phyloP scores from a whole-genome alignment of 768 basidiomycete genomes.

The Xerocomellus amylosporus region DNA sequence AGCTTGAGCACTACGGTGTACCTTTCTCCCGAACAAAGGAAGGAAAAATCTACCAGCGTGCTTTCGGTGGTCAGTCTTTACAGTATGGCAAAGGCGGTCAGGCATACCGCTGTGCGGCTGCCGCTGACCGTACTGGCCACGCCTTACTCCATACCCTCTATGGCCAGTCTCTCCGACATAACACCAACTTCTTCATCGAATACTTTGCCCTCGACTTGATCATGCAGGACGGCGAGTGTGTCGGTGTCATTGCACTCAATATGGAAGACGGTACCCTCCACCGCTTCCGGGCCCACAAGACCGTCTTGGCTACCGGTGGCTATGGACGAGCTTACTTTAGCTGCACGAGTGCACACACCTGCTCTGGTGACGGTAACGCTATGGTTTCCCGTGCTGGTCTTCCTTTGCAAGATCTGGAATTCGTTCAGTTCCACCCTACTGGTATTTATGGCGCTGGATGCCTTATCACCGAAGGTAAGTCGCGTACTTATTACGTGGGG shows the following conservation, averaged over 20 bases:
- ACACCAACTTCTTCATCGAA: slow-evolving; percentile 99
- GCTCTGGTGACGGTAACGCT: slow-evolving; percentile 97
- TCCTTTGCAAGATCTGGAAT: slow-evolving; percentile 95
- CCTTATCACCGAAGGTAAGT: slow-evolving; percentile 92
- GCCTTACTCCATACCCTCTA: slow-evolving; percentile 98
- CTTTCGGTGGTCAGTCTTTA: slow-evolving; percentile 97
- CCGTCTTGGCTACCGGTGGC: slow-evolving; percentile 96
- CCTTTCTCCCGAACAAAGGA: slow-evolving; percentile 98
- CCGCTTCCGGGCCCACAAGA: slow-evolving; percentile 97
- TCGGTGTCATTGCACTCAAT: slow-evolving; percentile 98
- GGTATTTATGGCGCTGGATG: slow-evolving; percentile 99
- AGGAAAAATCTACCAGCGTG: slow-evolving; percentile 99
- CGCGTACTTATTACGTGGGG: background rate
- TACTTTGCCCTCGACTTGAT: slow-evolving; percentile 99
- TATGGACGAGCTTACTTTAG: slow-evolving; percentile 98
- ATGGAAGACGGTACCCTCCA: slow-evolving; percentile 99
- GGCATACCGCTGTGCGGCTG: slow-evolving; percentile 97
- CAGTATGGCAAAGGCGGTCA: slow-evolving; percentile 98
- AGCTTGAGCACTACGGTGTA: slow-evolving; percentile 98
- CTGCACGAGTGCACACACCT: slow-evolving; percentile 98
- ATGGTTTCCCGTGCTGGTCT: slow-evolving; percentile 97
- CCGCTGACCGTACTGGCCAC: slow-evolving; percentile 98
- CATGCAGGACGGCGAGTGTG: slow-evolving; percentile 98
- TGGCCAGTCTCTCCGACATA: slow-evolving; percentile 96
- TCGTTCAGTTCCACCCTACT: slow-evolving; percentile 99